Evolutionary conservation across 148 eudicot genomes (phyloP), one percentile per base, ranked within the genome.

Genomic region (Limonium bicolor): DNA sequence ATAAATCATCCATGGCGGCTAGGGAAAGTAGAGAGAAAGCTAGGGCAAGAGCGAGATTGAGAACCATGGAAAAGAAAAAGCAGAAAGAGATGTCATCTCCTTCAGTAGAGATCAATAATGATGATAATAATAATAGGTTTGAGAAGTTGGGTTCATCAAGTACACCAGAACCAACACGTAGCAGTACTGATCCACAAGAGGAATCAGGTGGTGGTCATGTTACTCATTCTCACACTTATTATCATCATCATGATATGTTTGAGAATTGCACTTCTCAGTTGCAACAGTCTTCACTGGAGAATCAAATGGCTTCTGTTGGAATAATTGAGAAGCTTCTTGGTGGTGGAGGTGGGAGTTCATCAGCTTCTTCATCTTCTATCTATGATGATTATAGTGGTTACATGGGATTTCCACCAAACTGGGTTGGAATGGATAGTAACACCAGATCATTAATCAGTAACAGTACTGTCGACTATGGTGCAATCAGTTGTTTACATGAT

Each of bases 11-110:
- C 45, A 25, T 27, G 17, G 34, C 14, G 1, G 56, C 51, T 1
- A 76, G 39, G 53, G 82, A 71, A 44, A 58, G 59, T 12, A 65
- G 82, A 57, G 75, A 66, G 18, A 68, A 63, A 59, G 87, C 87
- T 19, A 68, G 87, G 31, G 87, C 62, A 28, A 68, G 87, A 45
- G 77, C 87, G 29, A 71, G 66, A 23, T 65, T 63, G 36, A 74
- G 83, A 40, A 76, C 83, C 18, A 53, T 58, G 30, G 39, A 48
- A 34, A 70, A 59, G 44, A 28, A 44, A 6, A 38, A 44, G 32
- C 19, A 20, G 6, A 46, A 61, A 19, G 18, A 62, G 20, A 6
- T 24, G 20, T 36, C 17, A 12, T 35, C n/a, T n/a, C n/a, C n/a
- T n/a, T n/a, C n/a, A n/a, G n/a, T 24, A 21, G 46, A 44, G 27